Evolutionary conservation across 345 rosid genomes (phyloP).

Genomic region (Adansonia digitata): DNA sequence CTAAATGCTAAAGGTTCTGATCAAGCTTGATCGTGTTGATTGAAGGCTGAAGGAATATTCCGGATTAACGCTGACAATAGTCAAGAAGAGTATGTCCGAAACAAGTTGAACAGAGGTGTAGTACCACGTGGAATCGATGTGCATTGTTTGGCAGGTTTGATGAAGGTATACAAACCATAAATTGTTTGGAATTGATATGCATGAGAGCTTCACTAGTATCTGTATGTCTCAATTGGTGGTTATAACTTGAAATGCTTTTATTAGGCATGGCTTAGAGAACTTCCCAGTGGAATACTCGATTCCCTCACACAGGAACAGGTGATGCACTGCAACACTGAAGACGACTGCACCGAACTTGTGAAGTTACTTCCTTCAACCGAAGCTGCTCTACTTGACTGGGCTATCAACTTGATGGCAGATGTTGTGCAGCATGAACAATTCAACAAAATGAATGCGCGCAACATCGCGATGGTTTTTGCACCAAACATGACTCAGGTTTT

Average conservation of each 20-base stretch:
- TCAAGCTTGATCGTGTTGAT: conserved; percentile 23
- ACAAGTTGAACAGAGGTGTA: conserved; percentile 65
- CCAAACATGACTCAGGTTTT: conserved; percentile 97
- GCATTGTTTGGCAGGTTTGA: conserved; percentile 88
- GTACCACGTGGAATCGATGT: conserved; percentile 76
- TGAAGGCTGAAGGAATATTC: conserved; percentile 90
- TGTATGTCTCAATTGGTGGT: conserved; percentile 1
- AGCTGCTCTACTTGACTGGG: conserved; percentile 86
- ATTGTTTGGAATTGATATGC: neutral
- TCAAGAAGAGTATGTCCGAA: conserved; percentile 61
- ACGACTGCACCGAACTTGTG: conserved; percentile 66
- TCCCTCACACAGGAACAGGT: conserved; percentile 80
- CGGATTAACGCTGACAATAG: conserved; percentile 81
- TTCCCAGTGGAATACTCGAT: conserved; percentile 91
- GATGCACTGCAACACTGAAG: conserved; percentile 84
- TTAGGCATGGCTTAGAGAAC: conserved; percentile 93
- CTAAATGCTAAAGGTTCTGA: neutral
- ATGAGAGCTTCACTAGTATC: neutral
- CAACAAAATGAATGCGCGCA: conserved; percentile 95
- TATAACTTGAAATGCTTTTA: neutral
- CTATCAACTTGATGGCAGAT: conserved; percentile 83
- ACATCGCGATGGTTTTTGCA: conserved; percentile 92
- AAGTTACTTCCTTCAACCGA: conserved; percentile 67
- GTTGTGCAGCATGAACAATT: conserved; percentile 67
- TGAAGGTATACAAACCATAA: conserved; percentile 47